These are phyloP conservation scores for Ustilago vetiveriae DNA, from an alignment of 1,284 basidiomycete genomes.

Conservation along the genomic window DNA sequence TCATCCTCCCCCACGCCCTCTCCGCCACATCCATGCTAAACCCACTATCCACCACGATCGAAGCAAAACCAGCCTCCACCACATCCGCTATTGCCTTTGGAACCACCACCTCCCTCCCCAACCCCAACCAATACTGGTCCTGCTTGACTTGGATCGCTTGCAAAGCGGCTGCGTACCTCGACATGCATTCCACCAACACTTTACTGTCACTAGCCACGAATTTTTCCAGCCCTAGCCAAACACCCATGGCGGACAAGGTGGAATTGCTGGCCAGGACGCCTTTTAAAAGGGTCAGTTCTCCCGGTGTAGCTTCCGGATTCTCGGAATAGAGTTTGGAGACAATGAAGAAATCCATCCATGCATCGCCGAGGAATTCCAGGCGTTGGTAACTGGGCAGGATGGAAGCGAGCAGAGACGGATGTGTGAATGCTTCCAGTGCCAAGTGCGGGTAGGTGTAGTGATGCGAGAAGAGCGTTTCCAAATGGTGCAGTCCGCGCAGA, in stretches of 20 bases:
- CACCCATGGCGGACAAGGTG: constrained; percentile 31
- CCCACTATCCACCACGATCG: constrained; percentile 46
- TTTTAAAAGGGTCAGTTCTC: constrained; percentile 45
- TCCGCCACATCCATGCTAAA: constrained; percentile 19
- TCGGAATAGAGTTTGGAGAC: constrained; percentile 8
- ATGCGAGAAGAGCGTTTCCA: constrained; percentile 37
- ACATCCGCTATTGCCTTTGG: constrained; percentile 52
- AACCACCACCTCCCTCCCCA: not conserved
- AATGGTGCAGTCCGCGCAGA: constrained; percentile 7
- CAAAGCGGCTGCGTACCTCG: too few relatives aligned
- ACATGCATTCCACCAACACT: constrained; percentile 10
- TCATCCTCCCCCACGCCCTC: constrained; percentile 26
- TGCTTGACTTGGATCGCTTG: constrained; percentile 1
- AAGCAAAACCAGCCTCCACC: constrained; percentile 44
- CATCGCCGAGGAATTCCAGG: constrained; percentile 59
- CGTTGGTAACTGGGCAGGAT: constrained; percentile 51
- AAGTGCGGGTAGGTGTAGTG: constrained; percentile 48
- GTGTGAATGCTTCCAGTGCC: constrained; percentile 54
- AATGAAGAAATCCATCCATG: constrained; percentile 47
- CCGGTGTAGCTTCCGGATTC: constrained; percentile 28
- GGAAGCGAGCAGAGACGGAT: constrained; percentile 36
- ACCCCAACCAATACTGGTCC: constrained; percentile 27
- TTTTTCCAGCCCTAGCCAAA: constrained; percentile 11
- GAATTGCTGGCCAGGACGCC: constrained; percentile 26
- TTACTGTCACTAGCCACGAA: constrained; percentile 20